phyloP scores from a whole-genome alignment of 345 rosid genomes.

The Aquilaria sinensis region DNA sequence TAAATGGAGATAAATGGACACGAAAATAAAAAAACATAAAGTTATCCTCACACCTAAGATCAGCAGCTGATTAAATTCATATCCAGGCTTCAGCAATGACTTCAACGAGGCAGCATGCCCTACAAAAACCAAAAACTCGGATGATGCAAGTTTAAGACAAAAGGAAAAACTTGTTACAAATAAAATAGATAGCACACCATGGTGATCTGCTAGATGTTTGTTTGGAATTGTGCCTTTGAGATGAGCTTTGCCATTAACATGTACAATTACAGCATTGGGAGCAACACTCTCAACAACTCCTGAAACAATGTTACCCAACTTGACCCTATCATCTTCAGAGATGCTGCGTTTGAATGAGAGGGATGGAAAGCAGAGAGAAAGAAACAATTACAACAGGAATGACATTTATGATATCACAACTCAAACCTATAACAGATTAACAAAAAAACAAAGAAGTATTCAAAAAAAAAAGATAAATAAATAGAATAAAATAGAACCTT shows the following conservation, averaged over 20 bases:
- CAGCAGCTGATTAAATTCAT: constrained; percentile 70
- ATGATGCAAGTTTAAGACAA: constrained; percentile 10
- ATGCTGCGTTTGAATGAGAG: constrained; percentile 34
- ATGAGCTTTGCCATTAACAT: constrained; percentile 48
- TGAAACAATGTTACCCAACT: constrained; percentile 71
- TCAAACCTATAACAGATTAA: background rate
- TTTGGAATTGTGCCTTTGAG: constrained; percentile 64
- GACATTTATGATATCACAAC: background rate
- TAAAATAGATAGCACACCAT: constrained; percentile 45
- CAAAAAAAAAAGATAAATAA: background rate
- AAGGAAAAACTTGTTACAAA: background rate
- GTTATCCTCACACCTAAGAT: constrained; percentile 53
- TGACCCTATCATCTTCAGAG: constrained; percentile 66
- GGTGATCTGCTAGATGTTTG: constrained; percentile 93
- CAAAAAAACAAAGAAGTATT: no score
- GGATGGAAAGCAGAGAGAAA: background rate
- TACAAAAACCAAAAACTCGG: constrained; percentile 34
- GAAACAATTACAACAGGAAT: background rate
- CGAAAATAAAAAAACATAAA: no score
- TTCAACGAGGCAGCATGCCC: constrained; percentile 59
- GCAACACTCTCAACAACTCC: constrained; percentile 75
- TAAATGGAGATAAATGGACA: no score
- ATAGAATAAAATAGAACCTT: constrained; percentile 42
- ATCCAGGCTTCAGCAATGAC: constrained; percentile 75
- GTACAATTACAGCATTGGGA: constrained; percentile 47